These are phyloP conservation scores for Triadica sebifera DNA, from an alignment of 345 rosid genomes.

Conservation along the genomic window DNA sequence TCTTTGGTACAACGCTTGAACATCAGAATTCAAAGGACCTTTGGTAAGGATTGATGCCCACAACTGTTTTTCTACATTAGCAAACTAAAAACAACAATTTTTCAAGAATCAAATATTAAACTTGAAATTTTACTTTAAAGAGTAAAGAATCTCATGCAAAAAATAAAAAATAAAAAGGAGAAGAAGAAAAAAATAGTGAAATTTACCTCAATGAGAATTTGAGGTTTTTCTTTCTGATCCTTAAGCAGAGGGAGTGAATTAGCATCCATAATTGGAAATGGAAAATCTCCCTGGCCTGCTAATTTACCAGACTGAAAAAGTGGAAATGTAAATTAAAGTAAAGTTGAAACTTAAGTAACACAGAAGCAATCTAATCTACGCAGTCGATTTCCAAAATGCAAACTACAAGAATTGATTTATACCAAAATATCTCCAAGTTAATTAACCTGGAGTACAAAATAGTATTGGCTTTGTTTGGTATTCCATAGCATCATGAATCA, in stretches of 20 bases:
- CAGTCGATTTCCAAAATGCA: too few species aligned
- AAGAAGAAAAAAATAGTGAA: too few species aligned
- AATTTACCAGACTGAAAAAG: slow-evolving; percentile 1
- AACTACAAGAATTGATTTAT: too few species aligned
- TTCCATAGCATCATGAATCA: too few species aligned
- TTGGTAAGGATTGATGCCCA: slow-evolving; percentile 49
- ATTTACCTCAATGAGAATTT: slow-evolving; percentile 53
- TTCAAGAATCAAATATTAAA: slow-evolving; percentile 17
- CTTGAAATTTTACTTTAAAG: not conserved
- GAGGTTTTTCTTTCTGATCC: slow-evolving; percentile 45
- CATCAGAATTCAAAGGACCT: slow-evolving; percentile 56
- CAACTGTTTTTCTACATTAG: slow-evolving; percentile 62
- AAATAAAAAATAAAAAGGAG: too few species aligned
- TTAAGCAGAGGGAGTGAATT: slow-evolving; percentile 28
- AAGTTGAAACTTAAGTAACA: not conserved
- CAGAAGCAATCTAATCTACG: too few species aligned
- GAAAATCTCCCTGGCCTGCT: slow-evolving; percentile 20
- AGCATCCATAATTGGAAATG: slow-evolving; percentile 31
- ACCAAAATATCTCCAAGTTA: too few species aligned
- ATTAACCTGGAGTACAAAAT: too few species aligned
- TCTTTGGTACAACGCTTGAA: slow-evolving; percentile 51
- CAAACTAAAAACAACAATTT: slow-evolving; percentile 47
- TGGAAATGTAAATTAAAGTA: not conserved
- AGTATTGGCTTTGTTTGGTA: too few species aligned
- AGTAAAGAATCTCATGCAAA: slow-evolving; percentile 12